Evolutionary conservation across 1,284 basidiomycete species (phyloP).

Genomic region (Tilletia caries): DNA sequence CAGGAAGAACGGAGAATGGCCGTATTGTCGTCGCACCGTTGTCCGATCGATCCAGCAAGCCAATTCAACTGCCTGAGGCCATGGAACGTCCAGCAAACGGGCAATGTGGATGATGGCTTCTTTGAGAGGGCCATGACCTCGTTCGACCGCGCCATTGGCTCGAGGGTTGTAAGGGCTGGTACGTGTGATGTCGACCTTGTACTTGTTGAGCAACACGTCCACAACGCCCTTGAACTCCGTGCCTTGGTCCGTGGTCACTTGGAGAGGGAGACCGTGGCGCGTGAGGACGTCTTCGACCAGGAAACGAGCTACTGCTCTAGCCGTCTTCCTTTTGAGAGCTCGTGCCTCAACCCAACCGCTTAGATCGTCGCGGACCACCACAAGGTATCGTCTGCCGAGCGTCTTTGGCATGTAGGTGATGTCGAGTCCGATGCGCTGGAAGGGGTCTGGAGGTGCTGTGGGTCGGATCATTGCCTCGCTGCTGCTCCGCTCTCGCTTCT

Average conservation of each 20-base stretch:
- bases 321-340: not conserved
- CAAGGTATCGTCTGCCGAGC: slow-evolving; percentile 4
- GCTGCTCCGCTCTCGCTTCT: not conserved
- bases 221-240: not conserved
- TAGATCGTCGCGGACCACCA: slow-evolving; percentile 18
- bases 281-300: slow-evolving; percentile 6
- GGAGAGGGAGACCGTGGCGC: slow-evolving; percentile 16
- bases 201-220: not conserved
- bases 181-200: not conserved
- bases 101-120: not conserved
- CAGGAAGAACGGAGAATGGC: not conserved
- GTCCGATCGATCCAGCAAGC: not conserved
- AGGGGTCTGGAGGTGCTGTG: not conserved
- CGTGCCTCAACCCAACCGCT: slow-evolving; percentile 16
- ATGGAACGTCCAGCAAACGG: not conserved
- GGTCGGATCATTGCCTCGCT: not conserved
- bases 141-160: not conserved
- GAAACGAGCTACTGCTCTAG: slow-evolving; percentile 11
- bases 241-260: not conserved
- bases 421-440: not conserved
- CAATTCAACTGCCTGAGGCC: not conserved
- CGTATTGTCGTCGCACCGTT: not conserved
- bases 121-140: not conserved
- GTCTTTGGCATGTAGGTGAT: slow-evolving; percentile 14
- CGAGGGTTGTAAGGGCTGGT: not conserved